These are phyloP conservation scores for Kazachstania taianensis DNA, from an alignment of 805 yeast genomes.

Conservation along the genomic window DNA sequence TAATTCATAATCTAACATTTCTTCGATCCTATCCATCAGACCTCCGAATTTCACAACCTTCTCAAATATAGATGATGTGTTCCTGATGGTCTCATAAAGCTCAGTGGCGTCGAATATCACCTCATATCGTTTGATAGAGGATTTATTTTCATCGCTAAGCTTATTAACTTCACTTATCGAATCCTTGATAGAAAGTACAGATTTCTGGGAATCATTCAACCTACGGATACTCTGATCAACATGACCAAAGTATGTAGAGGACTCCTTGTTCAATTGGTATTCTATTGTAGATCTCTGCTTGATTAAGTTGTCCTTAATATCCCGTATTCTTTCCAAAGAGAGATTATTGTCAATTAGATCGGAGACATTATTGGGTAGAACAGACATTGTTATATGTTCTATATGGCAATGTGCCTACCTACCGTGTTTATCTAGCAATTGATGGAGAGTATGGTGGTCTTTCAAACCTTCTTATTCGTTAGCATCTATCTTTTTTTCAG, in stretches of 20 bases:
- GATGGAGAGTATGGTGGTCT: too few species aligned
- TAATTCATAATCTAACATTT: conserved; percentile 39
- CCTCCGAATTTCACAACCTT: conserved; percentile 49
- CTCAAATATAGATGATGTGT: conserved; percentile 53
- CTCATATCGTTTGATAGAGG: conserved; percentile 56
- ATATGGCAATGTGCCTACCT: too few species aligned
- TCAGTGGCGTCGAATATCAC: conserved; percentile 57
- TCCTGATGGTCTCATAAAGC: conserved; percentile 61
- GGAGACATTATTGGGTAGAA: conserved; percentile 12
- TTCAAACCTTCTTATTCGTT: too few species aligned
- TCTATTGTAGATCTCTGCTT: conserved; percentile 72
- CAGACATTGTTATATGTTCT: neutral
- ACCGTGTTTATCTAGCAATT: too few species aligned
- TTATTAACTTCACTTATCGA: conserved; percentile 36
- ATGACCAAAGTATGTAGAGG: conserved; percentile 52
- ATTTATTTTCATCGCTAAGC: conserved; percentile 45
- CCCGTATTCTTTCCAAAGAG: conserved; percentile 46
- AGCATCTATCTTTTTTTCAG: too few species aligned
- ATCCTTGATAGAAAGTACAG: conserved; percentile 41
- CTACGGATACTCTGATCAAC: conserved; percentile 37
- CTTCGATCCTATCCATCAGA: conserved; percentile 40
- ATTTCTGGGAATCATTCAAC: conserved; percentile 33
- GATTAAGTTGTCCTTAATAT: conserved; percentile 42
- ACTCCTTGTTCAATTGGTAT: conserved; percentile 58
- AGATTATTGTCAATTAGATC: conserved; percentile 31